Percentiles rank a stretch among this genome's conserved stretches.
Evolutionary conservation across 192 early-diverging fungal species (phyloP).

Genomic region (Allomyces arbusculus): DNA sequence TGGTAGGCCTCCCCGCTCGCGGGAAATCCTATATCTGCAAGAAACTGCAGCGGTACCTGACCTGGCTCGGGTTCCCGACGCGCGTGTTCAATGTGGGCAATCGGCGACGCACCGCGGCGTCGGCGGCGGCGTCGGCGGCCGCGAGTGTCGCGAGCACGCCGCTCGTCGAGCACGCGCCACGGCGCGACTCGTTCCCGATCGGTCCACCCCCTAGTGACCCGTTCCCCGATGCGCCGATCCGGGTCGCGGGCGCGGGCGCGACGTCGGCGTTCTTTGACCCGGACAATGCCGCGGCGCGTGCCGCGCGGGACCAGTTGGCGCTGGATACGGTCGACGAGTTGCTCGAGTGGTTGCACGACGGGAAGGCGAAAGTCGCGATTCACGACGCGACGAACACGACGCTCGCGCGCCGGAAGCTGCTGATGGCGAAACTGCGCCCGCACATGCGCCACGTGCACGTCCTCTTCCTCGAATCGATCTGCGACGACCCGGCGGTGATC

Average conservation of each 20-base stretch:
- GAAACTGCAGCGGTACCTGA: constrained; percentile 77
- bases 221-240: not conserved
- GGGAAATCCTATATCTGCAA: constrained; percentile 94
- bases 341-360: constrained; percentile 67
- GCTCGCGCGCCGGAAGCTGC: constrained; percentile 39
- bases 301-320: constrained; percentile 67
- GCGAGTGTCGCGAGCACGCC: not conserved
- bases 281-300: constrained; percentile 51
- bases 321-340: constrained; percentile 81
- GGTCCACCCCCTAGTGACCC: not conserved
- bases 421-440: constrained; percentile 12
- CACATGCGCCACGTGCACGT: constrained; percentile 42
- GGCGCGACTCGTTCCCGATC: not conserved
- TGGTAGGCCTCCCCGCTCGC: constrained; percentile 80
- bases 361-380: constrained; percentile 14
- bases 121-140: constrained; percentile 1
- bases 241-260: constrained; percentile 24
- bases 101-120: constrained; percentile 48
- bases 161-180: not conserved
- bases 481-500: constrained; percentile 42
- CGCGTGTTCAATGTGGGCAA: constrained; percentile 93
- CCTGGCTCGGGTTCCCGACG: constrained; percentile 56
- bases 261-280: constrained; percentile 87
- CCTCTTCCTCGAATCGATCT: constrained; percentile 67
- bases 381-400: constrained; percentile 94